Evolutionary conservation across 2,329 filamentous ascomycete genomes (phyloP), one percentile per base, ranked within the genome.

Genomic region (Paramyrothecium sp.): DNA sequence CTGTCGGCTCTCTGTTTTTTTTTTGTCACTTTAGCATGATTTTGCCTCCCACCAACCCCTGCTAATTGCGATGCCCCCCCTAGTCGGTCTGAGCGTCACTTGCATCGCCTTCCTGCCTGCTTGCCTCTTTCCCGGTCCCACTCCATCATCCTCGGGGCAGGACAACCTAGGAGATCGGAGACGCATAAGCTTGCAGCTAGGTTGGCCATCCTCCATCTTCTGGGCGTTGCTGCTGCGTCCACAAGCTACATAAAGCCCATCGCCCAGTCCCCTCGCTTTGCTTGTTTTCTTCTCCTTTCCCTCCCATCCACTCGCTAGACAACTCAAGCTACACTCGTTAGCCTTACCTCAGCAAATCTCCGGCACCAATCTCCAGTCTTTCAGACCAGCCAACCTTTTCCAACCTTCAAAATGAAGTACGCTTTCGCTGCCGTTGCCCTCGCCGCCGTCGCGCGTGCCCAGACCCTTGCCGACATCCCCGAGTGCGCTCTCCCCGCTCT

Each of bases 401-500:
- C 38, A 61, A 61, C 55, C 54, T 54, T 65, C 70, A 76, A 72
- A 30, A 76, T 76, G 74, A 76, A 75, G 73, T 71, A 66, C 67
- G 55, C 72, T 56, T 53, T 72, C 63, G 68, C 67, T 58, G 64
- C 70, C 60, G 54, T 73, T 56, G 64, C 68, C 65, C 65, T 75
- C 61, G 69, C 69, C 62, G 65, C 71, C 57, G 61, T 69, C 55
- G 74, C 64, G 49, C 61, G 63, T 55, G 75, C 74, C 62, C 71
- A 74, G 70, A 61, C 64, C 57, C 62, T 58, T 54, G 51, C 23
- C 48, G 72, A 74, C 58, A 67, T 77, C 56, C 75, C 76, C 63
- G 53, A 58, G 56, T 78, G 76, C 63, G 73, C 75, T 38, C 48
- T 69, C n/a, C 54, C 67, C 44, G 77, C 75, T 67, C 66, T 78